Base-by-base conservation (phyloP, 768 basidiomycete genomes). In the Auricularia heimuer region DNA sequence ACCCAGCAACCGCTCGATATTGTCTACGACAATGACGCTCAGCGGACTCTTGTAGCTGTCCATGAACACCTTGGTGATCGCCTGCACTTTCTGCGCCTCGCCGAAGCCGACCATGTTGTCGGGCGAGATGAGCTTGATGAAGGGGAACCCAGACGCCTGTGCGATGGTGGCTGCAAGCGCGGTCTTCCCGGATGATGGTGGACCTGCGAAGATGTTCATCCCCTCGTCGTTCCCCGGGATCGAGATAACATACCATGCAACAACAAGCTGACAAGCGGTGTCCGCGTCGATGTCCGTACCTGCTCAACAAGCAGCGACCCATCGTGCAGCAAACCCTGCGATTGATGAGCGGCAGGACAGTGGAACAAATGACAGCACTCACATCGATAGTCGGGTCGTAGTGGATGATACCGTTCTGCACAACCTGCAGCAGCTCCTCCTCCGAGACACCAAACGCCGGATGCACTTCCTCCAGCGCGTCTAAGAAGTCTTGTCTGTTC, bases 401-500 rank as follows among this genome's bases (percentile, higher is more conserved):
- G 72, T 94, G 92, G 54, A 98, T 94, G 74, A 98, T 98, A 3
- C 97, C 97, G 72, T 98, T 92, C 75, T 95, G 92, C 24, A 98
- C 89, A 63, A 97, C 94, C 68, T 89, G 86, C 68, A 88, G 83
- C 18, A 99, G 79, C 77, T 99, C 96, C 75, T 96, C 95, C 75
- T 98, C 97, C 1, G 96, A 89, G 2, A 97, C 93, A 85, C 97
- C 97, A 73, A 94, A 99, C 18, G 95, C 93, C 10, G 97, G 93
- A 68, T 94, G 91, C 1, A 98, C 92, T 72, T 99, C 97, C 0
- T 93, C 89, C 61, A 99, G 77, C 0, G 96, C 97, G 71, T 84
- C 84, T 82, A 90, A 76, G 74, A 99, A 99, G 76, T 98, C 97
- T 7, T 75, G 75, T 63, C 87, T 79, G 67, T 91, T 91, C 42